Base-by-base conservation (phyloP, 169 alveolate genomes). In the Cryptosporidium ubiquitum region DNA sequence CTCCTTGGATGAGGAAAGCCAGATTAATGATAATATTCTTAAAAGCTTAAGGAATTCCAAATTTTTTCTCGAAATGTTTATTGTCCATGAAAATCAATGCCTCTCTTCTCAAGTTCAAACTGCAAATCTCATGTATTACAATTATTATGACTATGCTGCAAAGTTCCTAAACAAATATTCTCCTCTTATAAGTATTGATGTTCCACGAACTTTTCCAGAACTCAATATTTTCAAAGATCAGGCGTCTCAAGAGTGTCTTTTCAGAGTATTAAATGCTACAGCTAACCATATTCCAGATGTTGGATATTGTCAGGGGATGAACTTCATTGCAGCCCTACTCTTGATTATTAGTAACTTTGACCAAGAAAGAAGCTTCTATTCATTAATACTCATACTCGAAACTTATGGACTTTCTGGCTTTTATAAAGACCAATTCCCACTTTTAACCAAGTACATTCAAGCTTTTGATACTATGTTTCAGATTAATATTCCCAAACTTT, bases 231-330 rank as follows among this genome's bases (percentile, higher is more conserved):
- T 92, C 70, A 35, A 51, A 29, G 94, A 92, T 58, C 86, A 92
- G n/a, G 91, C 84, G 51, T 84, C 94, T 20, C 94, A 92, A 69
- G 93, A 95, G 52, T 91, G 91, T 69, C 86, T 95, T 18, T 94
- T 55, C 70, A 91, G 95, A 84, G 94, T 95, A 26, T 93, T 95
- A 29, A 94, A 93, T 85, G 95, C 96, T 7, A 92, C 93, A 47
- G 91, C 96, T 5, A 84, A 86, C 49, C 94, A 85, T 26, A 95
- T 93, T 57, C 85, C 93, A 20, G 95, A 95, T 70, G 91, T 95
- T n/a, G 96, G 97, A 35, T 96, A 96, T 86, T 95, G 96, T 42
- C 97, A 96, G 91, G 98, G 98, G 26, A 95, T 95, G 97, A 96
- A 96, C 85, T 96, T 93, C 86, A 84, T 96, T 12, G 98, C 98